These are phyloP conservation scores for Candida pseudofarinosa DNA, from an alignment of 805 yeast species.

Conservation along the genomic window DNA sequence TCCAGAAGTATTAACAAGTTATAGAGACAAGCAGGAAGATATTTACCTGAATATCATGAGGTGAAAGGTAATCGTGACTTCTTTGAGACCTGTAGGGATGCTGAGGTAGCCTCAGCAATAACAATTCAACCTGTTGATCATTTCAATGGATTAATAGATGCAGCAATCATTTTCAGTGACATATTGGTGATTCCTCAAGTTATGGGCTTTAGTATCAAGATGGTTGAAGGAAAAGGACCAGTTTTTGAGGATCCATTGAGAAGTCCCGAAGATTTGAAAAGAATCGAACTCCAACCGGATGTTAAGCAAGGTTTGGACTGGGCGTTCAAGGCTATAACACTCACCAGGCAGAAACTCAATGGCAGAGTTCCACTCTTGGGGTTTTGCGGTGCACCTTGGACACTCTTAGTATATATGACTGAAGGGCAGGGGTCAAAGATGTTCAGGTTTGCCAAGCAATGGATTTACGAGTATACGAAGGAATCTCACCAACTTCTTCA, in stretches of 20 bases:
- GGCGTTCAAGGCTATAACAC: constrained; percentile 91
- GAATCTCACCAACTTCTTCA: constrained; percentile 68
- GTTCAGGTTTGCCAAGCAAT: constrained; percentile 86
- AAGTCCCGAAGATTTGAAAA: constrained; percentile 59
- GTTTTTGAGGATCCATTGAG: constrained; percentile 86
- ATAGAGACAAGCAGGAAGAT: constrained; percentile 92
- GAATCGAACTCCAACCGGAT: constrained; percentile 61
- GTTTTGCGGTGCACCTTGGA: constrained; percentile 98
- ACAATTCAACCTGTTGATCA: constrained; percentile 95
- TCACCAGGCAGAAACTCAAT: constrained; percentile 78
- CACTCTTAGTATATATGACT: constrained; percentile 91
- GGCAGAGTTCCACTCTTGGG: constrained; percentile 95
- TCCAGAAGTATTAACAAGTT: neutral
- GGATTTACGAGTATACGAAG: constrained; percentile 81
- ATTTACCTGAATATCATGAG: constrained; percentile 85
- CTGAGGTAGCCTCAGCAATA: constrained; percentile 89
- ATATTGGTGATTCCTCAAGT: constrained; percentile 97
- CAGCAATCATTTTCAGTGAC: constrained; percentile 95
- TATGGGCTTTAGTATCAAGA: constrained; percentile 91
- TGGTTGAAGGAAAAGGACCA: constrained; percentile 95
- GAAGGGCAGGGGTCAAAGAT: constrained; percentile 96
- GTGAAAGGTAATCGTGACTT: constrained; percentile 85
- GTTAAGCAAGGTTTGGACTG: constrained; percentile 77
- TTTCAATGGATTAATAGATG: constrained; percentile 85
- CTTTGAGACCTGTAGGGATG: constrained; percentile 91